Evolutionary conservation across 2,329 filamentous ascomycete species (phyloP).

Genomic region (Hymenoscyphus fraxineus): DNA sequence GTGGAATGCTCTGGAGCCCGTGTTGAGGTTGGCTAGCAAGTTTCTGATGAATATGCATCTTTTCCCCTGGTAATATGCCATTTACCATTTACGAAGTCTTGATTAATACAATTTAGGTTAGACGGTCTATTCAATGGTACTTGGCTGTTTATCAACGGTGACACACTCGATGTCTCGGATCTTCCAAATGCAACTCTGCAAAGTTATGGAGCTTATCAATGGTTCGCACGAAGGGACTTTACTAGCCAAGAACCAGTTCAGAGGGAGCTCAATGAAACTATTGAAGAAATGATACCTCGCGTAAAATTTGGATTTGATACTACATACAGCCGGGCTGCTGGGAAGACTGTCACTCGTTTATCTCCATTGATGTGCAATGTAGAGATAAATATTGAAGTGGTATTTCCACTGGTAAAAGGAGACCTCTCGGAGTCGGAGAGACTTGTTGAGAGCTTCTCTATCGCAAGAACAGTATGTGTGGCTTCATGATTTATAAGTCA

Average conservation of each 20-base stretch:
- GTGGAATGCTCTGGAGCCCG: background rate
- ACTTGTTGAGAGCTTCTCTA: background rate
- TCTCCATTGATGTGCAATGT: background rate
- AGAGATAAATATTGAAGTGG: background rate
- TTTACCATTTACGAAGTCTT: background rate
- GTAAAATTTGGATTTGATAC: background rate
- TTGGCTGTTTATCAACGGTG: background rate
- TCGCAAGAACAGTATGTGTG: background rate
- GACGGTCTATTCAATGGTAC: background rate
- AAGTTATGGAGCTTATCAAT: background rate
- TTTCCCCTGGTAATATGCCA: background rate
- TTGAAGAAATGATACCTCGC: background rate
- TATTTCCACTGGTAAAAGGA: background rate
- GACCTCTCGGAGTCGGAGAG: background rate
- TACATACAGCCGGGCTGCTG: background rate
- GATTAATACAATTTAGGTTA: background rate
- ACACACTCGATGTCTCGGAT: background rate
- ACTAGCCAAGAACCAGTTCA: background rate
- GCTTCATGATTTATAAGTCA: too few relatives aligned
- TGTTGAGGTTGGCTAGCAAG: background rate
- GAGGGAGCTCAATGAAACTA: background rate
- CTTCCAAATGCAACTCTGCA: background rate
- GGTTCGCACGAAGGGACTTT: background rate
- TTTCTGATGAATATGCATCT: background rate
- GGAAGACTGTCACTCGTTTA: background rate